Percentiles rank a stretch among this genome's conserved stretches.
Conservation (phyloP, 2,329 filamentous ascomycete species). For the Paracorniculantispora psalliotae region DNA sequence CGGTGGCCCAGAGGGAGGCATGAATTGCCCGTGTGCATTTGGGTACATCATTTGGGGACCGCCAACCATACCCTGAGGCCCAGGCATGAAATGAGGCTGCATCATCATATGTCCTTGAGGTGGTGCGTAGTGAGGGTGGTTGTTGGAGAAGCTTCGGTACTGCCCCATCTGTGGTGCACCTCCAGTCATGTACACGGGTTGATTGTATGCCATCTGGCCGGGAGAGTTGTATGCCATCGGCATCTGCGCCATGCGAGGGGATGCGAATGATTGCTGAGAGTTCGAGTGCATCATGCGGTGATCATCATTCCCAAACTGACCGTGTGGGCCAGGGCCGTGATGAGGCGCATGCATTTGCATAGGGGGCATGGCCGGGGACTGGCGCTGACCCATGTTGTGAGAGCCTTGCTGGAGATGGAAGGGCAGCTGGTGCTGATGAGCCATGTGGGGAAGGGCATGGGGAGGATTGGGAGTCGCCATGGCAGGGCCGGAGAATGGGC, state of each 20-base stretch:
- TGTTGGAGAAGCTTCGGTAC: constrained; percentile 67
- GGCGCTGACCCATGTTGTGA: constrained; percentile 61
- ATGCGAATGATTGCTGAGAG: constrained; percentile 79
- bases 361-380: constrained; percentile 70
- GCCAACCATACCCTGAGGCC: constrained; percentile 63
- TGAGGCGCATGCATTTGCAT: constrained; percentile 73
- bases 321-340: constrained; percentile 60
- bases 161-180: constrained; percentile 65
- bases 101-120: constrained; percentile 81
- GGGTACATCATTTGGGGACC: constrained; percentile 84
- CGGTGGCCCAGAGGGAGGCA: constrained; percentile 51
- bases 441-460: constrained; percentile 65
- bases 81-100: constrained; percentile 67
- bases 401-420: constrained; percentile 74
- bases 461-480: constrained; percentile 64
- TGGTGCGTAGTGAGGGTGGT: constrained; percentile 59
- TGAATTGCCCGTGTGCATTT: constrained; percentile 58
- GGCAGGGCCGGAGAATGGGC: constrained; percentile 50
- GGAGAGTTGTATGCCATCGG: constrained; percentile 67
- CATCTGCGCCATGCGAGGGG: constrained; percentile 69
- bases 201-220: constrained; percentile 65
- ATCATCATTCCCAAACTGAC: constrained; percentile 70
- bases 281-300: constrained; percentile 86
- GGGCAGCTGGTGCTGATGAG: constrained; percentile 80
- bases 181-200: constrained; percentile 67